Base-by-base conservation (phyloP, 1,284 basidiomycete species). In the Apiotrichum gracile region DNA sequence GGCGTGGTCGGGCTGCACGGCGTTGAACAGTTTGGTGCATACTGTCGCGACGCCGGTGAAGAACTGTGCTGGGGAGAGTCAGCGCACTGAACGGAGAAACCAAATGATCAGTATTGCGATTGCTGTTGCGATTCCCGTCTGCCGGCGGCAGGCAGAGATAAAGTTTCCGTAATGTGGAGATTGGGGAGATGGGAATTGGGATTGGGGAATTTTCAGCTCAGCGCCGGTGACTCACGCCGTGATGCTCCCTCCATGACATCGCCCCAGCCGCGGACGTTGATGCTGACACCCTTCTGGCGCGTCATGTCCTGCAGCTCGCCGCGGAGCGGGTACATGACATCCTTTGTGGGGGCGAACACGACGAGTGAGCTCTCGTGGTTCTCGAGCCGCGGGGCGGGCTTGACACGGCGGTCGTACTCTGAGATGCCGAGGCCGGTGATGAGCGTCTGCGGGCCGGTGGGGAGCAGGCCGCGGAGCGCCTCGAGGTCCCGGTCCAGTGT, bases 1-100 rank as follows among this genome's bases (percentile, higher is more conserved):
- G 22, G 89, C 85, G 53, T 84, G 83, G 49, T 89, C 89, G 3
- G 94, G 94, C 88, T 94, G 84, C 40, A 97, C 82, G 43, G 84
- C 83, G 69, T 97, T 93, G 79, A 97, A 97, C 14, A 97, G 80
- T 74, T 97, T 98, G 4, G 88, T 88, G 52, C 94, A 91, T 44
- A 97, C 85, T 0, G 94, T 98, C 0, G 92, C 88, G 3, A 98
- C 94, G 4, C 94, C 94, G 52, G 91, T 83, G 78, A 98, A 97
- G 78, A 97, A 98, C 22, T 85, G 85, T 1, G 96, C 94, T 64
- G 90, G 77, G 6, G 6, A 21, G 42, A 3, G 47, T 57, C 27
- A 57, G 55, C 49, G 7, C 16, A 34, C 27, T 29, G n/a, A n/a
- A n/a, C n/a, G n/a, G n/a, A n/a, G n/a, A n/a, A n/a, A n/a, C n/a